Conservation (phyloP, 345 rosid genomes). For the Dovyalis caffra region DNA sequence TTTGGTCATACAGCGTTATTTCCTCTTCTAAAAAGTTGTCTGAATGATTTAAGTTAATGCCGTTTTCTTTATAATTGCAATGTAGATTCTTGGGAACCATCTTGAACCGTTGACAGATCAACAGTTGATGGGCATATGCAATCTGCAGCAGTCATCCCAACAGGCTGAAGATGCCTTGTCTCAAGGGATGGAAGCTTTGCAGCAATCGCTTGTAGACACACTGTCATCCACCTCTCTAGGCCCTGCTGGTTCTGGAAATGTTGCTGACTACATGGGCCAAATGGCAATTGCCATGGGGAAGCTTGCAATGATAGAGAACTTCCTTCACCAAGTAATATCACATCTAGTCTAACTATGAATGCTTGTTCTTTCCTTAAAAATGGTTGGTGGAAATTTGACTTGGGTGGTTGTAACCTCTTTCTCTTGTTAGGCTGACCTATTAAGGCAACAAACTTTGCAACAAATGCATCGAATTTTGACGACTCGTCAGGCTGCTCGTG, state of each 20-base stretch:
- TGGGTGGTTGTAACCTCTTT: background rate
- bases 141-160: constrained; percentile 92
- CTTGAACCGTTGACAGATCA: too few species aligned
- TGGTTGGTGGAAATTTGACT: background rate
- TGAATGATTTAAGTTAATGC: background rate
- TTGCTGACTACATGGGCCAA: constrained; percentile 85
- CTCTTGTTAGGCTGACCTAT: constrained; percentile 72
- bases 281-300: constrained; percentile 94
- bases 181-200: constrained; percentile 96
- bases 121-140: constrained; percentile 94
- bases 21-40: background rate
- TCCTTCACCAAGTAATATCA: constrained; percentile 74
- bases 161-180: constrained; percentile 98
- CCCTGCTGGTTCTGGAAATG: constrained; percentile 64
- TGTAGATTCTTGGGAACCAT: constrained; percentile 78
- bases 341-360: background rate
- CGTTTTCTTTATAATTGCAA: constrained; percentile 1
- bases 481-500: constrained; percentile 86
- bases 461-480: constrained; percentile 85
- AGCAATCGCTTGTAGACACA: constrained; percentile 81
- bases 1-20: background rate
- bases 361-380: background rate
- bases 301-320: constrained; percentile 79
- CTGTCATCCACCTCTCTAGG: constrained; percentile 68
- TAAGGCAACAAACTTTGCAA: constrained; percentile 88